Base-by-base conservation (phyloP, 768 basidiomycete species). In the Kwoniella europaea region DNA sequence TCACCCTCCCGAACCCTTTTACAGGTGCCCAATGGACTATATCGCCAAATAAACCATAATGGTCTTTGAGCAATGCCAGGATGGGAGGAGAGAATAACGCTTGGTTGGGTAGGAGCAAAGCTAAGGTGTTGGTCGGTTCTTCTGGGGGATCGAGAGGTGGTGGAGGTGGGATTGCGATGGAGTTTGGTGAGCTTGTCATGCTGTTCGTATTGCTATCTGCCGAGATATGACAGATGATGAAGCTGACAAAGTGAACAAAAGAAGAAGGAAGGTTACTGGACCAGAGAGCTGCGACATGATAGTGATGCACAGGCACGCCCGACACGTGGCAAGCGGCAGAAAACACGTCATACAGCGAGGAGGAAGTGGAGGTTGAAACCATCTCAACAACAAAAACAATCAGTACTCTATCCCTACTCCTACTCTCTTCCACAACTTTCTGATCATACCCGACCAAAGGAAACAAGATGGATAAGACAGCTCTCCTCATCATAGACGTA, bases 1-100 rank as follows among this genome's bases (percentile, higher is more conserved):
- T 88, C 42, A 94, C 90, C 35, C 95, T 87, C 0, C 89, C 88
- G 77, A 98, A 93, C 6, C 89, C 90, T 20, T 88, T 88, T 5
- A 98, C 84, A 3, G 94, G 93, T 0, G 91, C 92, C 94, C 95
- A 99, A 76, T 90, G 88, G 77, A 91, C 90, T n/a, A 99, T 89
- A 27, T 87, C 85, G 18, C 97, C 96, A 75, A 91, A 94, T 2
- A 86, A 79, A 3, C 85, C 86, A 80, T 98, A 98, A 79, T 95
- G 90, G 22, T 86, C 84, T 53, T 85, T 87, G 24, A 98, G 86
- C 18, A 91, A 87, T 12, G 87, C 84, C 24, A 94, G 86, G 70
- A 91, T 87, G 0, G 87, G 76, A 6, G 90, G 89, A 44, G 90
- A 87, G 85, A 98, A 96, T 82, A 94, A 92, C 1, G 87, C 85